Conservation (phyloP, 495 filamentous ascomycete species). For the Penicillium psychrofluorescens region DNA sequence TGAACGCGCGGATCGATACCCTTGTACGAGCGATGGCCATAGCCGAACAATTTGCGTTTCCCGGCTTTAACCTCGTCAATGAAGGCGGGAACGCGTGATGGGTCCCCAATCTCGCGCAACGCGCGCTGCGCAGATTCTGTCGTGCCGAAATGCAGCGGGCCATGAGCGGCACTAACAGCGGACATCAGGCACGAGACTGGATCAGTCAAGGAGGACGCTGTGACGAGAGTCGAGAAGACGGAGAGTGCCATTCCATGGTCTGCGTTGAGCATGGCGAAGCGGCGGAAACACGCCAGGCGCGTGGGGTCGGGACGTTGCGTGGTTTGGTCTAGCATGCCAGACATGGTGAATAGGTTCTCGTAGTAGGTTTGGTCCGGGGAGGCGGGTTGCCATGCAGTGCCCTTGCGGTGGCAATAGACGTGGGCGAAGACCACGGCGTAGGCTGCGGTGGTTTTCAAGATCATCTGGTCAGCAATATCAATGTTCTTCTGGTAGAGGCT, state of each 20-base stretch:
- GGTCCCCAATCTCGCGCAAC: conserved; percentile 34
- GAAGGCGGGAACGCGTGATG: conserved; percentile 38
- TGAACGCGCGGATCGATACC: conserved; percentile 44
- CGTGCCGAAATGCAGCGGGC: conserved; percentile 52
- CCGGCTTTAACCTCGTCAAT: conserved; percentile 45
- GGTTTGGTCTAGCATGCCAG: conserved; percentile 11
- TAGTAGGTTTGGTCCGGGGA: conserved; percentile 16
- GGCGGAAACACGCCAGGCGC: conserved; percentile 23
- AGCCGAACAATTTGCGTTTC: conserved; percentile 49
- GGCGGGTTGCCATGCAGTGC: conserved; percentile 12
- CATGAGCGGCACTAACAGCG: conserved; percentile 42
- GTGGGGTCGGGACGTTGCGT: conserved; percentile 12
- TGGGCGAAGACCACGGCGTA: conserved; percentile 27
- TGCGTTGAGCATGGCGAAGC: conserved; percentile 25
- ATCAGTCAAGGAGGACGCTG: conserved; percentile 27
- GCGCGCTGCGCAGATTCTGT: conserved; percentile 49
- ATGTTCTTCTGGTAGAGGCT: conserved; percentile 21
- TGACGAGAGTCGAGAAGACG: conserved; percentile 25
- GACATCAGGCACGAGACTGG: conserved; percentile 38
- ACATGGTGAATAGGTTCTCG: conserved; percentile 31
- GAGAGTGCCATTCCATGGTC: conserved; percentile 30
- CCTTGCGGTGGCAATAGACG: conserved; percentile 20
- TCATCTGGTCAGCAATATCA: conserved; percentile 12
- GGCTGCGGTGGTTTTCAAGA: conserved; percentile 20
- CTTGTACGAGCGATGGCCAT: conserved; percentile 52